Conservation (phyloP, 768 basidiomycete genomes). For the Boletus subparvulus region DNA sequence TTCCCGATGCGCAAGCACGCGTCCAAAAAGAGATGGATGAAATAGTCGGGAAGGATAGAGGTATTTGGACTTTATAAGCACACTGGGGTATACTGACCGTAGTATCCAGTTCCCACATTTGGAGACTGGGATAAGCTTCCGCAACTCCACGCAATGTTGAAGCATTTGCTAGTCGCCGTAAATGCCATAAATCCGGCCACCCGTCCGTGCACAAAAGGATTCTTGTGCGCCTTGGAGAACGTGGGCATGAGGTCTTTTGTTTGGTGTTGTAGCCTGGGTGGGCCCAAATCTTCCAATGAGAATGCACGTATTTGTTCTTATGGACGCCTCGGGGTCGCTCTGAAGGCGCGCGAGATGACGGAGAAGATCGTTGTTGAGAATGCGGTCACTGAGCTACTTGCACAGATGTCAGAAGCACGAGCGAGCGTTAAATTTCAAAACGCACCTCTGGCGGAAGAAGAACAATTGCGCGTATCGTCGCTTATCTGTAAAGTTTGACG, state of each 20-base stretch:
- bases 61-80: no score
- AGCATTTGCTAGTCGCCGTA: no score
- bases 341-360: slow-evolving; percentile 92
- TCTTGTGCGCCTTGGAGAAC: slow-evolving; percentile 63
- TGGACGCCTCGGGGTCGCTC: slow-evolving; percentile 88
- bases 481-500: slow-evolving; percentile 72
- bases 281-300: slow-evolving; percentile 90
- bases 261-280: slow-evolving; percentile 79
- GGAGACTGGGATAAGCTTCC: no score
- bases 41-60: no score
- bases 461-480: slow-evolving; percentile 85
- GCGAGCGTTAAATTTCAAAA: not conserved
- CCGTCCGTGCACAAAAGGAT: no score
- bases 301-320: slow-evolving; percentile 96
- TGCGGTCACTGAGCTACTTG: slow-evolving; percentile 77
- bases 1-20: no score
- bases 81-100: no score
- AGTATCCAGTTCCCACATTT: no score
- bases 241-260: slow-evolving; percentile 94
- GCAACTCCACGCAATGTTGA: no score
- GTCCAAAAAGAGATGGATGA: no score
- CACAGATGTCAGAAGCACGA: not conserved
- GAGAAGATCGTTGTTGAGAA: slow-evolving; percentile 95
- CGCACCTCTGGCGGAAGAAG: slow-evolving; percentile 80
- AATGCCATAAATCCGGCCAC: no score